Conservation (phyloP, 306 rosid species). For the Lathyrus sativus region DNA sequence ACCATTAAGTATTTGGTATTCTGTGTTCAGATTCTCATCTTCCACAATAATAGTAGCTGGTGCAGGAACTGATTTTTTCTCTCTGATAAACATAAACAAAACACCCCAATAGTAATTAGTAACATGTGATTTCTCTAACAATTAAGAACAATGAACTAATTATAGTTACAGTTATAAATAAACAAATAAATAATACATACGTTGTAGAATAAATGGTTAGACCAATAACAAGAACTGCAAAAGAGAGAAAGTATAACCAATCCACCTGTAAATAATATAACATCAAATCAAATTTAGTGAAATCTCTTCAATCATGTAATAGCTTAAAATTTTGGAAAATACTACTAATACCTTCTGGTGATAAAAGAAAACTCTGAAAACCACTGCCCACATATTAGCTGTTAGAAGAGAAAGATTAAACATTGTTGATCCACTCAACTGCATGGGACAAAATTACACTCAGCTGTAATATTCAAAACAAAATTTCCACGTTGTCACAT, state of each 20-base stretch:
- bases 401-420: constrained; percentile 48
- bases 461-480: background rate
- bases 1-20: constrained; percentile 45
- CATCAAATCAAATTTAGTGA: background rate
- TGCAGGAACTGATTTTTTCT: constrained; percentile 36
- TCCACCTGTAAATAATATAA: constrained; percentile 47
- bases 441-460: constrained; percentile 4
- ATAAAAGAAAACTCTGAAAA: constrained; percentile 34
- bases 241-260: constrained; percentile 66
- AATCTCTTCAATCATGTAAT: too few relatives aligned
- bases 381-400: constrained; percentile 46
- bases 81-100: constrained; percentile 39
- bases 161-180: background rate
- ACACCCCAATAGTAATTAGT: background rate
- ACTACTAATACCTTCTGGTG: constrained; percentile 36
- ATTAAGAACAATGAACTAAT: background rate
- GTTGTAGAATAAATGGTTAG: constrained; percentile 56
- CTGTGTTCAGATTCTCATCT: constrained; percentile 36
- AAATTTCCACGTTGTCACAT: background rate
- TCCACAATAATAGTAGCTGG: constrained; percentile 29
- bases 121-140: background rate
- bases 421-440: constrained; percentile 46
- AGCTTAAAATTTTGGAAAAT: too few relatives aligned
- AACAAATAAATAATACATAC: constrained; percentile 38
- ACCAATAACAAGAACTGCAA: constrained; percentile 49